Evolutionary conservation across 495 filamentous ascomycete genomes (phyloP).

Genomic region (Echria macrotheca): DNA sequence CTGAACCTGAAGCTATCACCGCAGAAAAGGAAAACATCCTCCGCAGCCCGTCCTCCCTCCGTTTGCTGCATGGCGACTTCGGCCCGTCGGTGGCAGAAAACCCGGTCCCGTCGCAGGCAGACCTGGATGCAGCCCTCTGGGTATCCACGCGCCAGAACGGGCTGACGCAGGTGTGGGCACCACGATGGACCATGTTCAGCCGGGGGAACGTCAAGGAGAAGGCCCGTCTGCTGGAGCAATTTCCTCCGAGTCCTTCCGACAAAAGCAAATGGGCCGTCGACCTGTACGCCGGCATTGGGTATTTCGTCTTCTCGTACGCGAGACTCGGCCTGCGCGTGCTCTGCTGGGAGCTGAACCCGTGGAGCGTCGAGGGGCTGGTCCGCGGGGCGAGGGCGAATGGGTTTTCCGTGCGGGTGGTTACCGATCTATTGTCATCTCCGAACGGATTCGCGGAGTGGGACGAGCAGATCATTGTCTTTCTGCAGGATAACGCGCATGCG

Average conservation of each 20-base stretch:
- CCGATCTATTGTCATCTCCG: conserved; percentile 20
- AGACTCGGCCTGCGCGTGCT: conserved; percentile 68
- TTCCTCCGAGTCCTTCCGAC: too few species aligned
- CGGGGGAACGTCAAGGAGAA: conserved; percentile 89
- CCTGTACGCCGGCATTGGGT: conserved; percentile 87
- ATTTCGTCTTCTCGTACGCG: conserved; percentile 80
- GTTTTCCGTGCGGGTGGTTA: conserved; percentile 53
- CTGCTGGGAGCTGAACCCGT: conserved; percentile 85
- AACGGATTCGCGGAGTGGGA: conserved; percentile 23
- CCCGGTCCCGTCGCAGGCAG: conserved; percentile 23
- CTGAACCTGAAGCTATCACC: neutral
- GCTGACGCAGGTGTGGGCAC: conserved; percentile 81
- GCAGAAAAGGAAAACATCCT: conserved; percentile 51
- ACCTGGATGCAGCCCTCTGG: conserved; percentile 68
- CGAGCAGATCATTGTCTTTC: conserved; percentile 58
- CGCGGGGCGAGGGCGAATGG: conserved; percentile 64
- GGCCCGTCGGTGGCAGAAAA: conserved; percentile 34
- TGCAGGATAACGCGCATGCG: conserved; percentile 62
- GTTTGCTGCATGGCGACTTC: conserved; percentile 63
- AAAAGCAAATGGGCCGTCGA: conserved; percentile 56
- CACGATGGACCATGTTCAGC: conserved; percentile 85
- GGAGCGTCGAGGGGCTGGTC: conserved; percentile 76
- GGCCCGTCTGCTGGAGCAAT: conserved; percentile 63
- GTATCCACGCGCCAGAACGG: conserved; percentile 67
- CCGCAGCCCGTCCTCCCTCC: conserved; percentile 58